phyloP scores from a whole-genome alignment of 1,284 basidiomycete species.

The Exobasidium cylindrosporum region DNA sequence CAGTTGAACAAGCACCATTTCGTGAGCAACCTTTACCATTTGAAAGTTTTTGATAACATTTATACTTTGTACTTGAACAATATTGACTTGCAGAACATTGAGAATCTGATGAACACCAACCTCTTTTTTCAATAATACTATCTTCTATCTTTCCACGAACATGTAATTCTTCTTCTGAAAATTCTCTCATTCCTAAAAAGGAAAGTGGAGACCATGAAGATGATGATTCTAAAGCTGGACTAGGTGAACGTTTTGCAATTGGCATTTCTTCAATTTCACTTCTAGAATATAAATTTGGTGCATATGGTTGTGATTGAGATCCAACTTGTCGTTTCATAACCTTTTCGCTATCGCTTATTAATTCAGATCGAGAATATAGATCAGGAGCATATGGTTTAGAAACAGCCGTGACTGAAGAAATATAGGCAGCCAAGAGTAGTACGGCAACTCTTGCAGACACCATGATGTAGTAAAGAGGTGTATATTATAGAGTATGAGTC shows the following conservation, averaged over 20 bases:
- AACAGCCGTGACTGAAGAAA: background rate
- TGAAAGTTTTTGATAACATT: background rate
- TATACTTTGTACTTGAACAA: background rate
- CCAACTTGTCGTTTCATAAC: background rate
- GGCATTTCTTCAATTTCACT: background rate
- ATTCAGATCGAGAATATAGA: background rate
- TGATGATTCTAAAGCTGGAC: background rate
- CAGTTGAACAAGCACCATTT: background rate
- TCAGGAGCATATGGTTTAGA: constrained; percentile 6
- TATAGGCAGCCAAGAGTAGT: background rate
- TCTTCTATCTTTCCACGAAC: background rate
- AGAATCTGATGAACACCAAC: background rate
- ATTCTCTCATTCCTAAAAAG: background rate
- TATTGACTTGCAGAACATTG: background rate
- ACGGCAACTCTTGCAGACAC: background rate
- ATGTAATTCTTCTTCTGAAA: constrained; percentile 4
- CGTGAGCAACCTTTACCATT: background rate
- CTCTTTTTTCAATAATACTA: background rate
- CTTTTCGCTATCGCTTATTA: background rate
- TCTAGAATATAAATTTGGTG: background rate
- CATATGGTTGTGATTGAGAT: background rate
- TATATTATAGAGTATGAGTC: background rate
- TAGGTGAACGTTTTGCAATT: background rate
- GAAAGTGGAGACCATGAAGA: background rate
- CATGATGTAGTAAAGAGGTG: background rate